These are phyloP conservation scores for Astragalus membranaceus DNA, from an alignment of 306 rosid species.

Conservation along the genomic window DNA sequence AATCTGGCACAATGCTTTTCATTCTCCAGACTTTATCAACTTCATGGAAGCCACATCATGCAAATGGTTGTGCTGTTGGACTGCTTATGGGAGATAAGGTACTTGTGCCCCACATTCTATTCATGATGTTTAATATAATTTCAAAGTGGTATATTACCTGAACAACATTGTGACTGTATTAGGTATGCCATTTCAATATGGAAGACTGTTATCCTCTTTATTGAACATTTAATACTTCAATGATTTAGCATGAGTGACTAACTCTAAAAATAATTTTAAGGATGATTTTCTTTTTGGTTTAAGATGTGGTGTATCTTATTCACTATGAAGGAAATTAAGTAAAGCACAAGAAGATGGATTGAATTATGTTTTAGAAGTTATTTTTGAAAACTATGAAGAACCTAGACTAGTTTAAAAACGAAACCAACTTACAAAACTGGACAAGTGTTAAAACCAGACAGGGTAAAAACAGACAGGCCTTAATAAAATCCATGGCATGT, in stretches of 20 bases:
- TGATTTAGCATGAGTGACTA: background rate
- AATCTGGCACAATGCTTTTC: conserved; percentile 10
- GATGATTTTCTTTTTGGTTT: too few relatives aligned
- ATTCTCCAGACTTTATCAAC: conserved; percentile 63
- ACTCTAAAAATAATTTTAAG: background rate
- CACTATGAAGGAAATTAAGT: too few relatives aligned
- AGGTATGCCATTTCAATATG: background rate
- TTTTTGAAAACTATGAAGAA: too few relatives aligned
- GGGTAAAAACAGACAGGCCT: too few relatives aligned
- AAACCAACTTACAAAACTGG: too few relatives aligned
- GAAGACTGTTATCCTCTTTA: conserved; percentile 5
- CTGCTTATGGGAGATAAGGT: conserved; percentile 79
- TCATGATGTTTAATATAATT: background rate
- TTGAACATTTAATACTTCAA: conserved; percentile 5
- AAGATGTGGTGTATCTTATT: too few relatives aligned
- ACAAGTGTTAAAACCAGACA: too few relatives aligned
- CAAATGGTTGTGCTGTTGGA: conserved; percentile 65
- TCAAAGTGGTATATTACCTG: conserved; percentile 1
- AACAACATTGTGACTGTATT: background rate
- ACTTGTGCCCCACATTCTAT: conserved; percentile 11
- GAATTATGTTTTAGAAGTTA: too few relatives aligned
- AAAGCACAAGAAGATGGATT: too few relatives aligned
- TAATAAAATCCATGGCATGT: too few relatives aligned
- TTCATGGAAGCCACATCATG: conserved; percentile 55
- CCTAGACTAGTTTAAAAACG: too few relatives aligned